A percentile compares a stretch with the other conserved stretches of the same genome.
These are phyloP conservation scores for Pistacia vera DNA, from an alignment of 345 rosid species.

Conservation along the genomic window DNA sequence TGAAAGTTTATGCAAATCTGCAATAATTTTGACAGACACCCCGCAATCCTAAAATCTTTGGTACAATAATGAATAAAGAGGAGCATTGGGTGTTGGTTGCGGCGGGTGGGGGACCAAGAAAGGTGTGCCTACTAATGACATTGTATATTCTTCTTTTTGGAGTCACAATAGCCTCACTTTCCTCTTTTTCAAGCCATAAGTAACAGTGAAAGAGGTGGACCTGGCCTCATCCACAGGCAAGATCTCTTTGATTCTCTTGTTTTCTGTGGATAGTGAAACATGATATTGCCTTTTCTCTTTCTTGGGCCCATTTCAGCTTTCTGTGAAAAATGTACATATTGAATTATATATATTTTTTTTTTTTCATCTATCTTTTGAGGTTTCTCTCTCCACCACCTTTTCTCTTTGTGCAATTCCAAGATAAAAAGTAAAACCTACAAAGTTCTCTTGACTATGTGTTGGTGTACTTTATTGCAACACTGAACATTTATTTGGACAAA, in stretches of 20 bases:
- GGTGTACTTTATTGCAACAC: neutral
- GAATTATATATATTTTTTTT: too few species aligned
- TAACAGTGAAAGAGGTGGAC: conserved; percentile 39
- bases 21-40: too few species aligned
- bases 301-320: conserved; percentile 43
- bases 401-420: conserved; percentile 27
- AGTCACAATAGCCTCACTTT: conserved; percentile 27
- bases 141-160: conserved; percentile 24
- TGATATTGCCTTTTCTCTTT: conserved; percentile 53
- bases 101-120: conserved; percentile 35
- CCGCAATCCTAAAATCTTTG: neutral
- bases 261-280: conserved; percentile 44
- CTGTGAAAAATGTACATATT: neutral
- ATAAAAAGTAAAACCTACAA: conserved; percentile 20
- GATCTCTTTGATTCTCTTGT: conserved; percentile 70
- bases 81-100: conserved; percentile 20
- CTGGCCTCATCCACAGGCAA: conserved; percentile 49
- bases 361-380: neutral
- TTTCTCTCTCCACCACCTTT: conserved; percentile 24
- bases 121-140: conserved; percentile 12
- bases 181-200: conserved; percentile 45
- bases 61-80: conserved; percentile 19
- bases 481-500: conserved; percentile 27
- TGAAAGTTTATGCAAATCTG: too few species aligned
- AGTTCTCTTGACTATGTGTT: conserved; percentile 32